These are phyloP conservation scores for Leishmania gerbilli DNA, from an alignment of 208 protist genomes.

Conservation along the genomic window DNA sequence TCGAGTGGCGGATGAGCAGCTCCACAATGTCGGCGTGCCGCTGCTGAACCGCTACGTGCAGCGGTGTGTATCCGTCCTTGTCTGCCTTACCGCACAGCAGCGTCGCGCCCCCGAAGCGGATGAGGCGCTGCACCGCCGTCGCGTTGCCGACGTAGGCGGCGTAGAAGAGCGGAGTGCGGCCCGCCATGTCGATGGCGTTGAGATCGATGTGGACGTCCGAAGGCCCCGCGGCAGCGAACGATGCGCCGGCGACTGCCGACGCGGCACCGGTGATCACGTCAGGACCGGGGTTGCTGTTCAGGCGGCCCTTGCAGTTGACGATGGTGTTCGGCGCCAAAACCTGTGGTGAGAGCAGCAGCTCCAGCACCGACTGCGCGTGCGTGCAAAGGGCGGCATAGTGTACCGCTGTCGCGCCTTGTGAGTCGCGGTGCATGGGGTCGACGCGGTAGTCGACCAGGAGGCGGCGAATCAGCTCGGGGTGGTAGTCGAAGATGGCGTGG, in stretches of 20 bases:
- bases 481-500: constrained; percentile 76
- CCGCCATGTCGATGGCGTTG: constrained; percentile 72
- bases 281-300: neutral
- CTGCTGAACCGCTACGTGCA: constrained; percentile 74
- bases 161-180: constrained; percentile 85
- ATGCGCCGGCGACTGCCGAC: neutral
- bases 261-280: neutral
- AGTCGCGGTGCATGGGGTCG: constrained; percentile 74
- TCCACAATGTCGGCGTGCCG: constrained; percentile 45
- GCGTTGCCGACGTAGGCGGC: constrained; percentile 71
- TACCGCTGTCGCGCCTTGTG: constrained; percentile 71
- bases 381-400: constrained; percentile 68
- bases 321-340: constrained; percentile 9
- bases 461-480: constrained; percentile 82
- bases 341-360: constrained; percentile 49
- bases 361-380: constrained; percentile 48
- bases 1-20: constrained; percentile 57
- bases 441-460: constrained; percentile 70
- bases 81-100: constrained; percentile 51
- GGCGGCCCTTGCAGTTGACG: constrained; percentile 2
- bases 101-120: constrained; percentile 20
- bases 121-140: constrained; percentile 48
- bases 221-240: neutral
- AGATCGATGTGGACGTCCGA: constrained; percentile 53
- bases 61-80: constrained; percentile 57